Percentiles rank a stretch among this genome's conserved stretches.
Evolutionary conservation across 805 yeast genomes (phyloP).

Genomic region (Spencermartinsiella europaea): DNA sequence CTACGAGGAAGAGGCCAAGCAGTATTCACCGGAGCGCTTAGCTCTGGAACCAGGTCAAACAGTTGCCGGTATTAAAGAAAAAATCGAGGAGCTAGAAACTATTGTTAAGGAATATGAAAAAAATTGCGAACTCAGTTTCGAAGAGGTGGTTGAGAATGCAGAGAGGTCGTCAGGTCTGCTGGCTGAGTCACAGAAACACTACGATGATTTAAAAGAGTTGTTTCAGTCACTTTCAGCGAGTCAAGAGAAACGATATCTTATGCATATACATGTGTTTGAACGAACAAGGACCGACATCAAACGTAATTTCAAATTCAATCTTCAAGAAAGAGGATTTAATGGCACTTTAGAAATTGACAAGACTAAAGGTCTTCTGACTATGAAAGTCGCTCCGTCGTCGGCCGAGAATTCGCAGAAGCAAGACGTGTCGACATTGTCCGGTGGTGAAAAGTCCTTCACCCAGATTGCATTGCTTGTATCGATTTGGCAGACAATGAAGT

Average conservation of each 20-base stretch:
- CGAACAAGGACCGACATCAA: conserved; percentile 8
- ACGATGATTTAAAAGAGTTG: not conserved
- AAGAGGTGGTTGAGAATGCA: not conserved
- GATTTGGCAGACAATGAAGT: conserved; percentile 90
- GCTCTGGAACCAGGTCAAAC: conserved; percentile 1
- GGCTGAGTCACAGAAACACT: conserved; percentile 1
- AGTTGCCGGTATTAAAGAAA: not conserved
- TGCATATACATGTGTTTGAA: not conserved
- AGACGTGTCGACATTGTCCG: conserved; percentile 79
- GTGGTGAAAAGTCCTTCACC: conserved; percentile 94
- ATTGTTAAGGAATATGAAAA: conserved; percentile 1
- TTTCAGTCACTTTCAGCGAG: not conserved
- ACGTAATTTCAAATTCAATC: conserved; percentile 33
- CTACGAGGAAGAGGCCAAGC: not conserved
- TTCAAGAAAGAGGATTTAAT: conserved; percentile 55
- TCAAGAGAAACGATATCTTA: not conserved
- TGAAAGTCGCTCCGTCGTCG: conserved; percentile 23
- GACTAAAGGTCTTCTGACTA: conserved; percentile 24
- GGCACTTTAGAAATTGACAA: conserved; percentile 69
- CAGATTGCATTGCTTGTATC: conserved; percentile 84
- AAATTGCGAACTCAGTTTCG: not conserved
- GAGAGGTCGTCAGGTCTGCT: not conserved
- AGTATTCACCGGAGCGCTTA: conserved; percentile 4
- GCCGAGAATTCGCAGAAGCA: conserved; percentile 48
- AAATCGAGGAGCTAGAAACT: conserved; percentile 3